Evolutionary conservation across 495 filamentous ascomycete genomes (phyloP), one percentile per base, ranked within the genome.

Genomic region (Patellaria atrata): DNA sequence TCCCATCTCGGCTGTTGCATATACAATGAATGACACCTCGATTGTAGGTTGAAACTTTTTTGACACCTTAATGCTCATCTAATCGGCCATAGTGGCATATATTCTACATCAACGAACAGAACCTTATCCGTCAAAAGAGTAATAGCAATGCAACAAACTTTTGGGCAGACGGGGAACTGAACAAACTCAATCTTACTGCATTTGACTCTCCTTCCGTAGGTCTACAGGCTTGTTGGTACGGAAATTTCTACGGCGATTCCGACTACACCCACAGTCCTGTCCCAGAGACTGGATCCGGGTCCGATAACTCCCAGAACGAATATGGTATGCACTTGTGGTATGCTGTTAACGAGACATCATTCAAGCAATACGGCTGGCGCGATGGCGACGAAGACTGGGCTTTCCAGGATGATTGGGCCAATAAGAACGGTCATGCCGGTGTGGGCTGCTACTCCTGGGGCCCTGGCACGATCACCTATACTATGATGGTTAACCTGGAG

Each of bases 161-260:
- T 25, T 56, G 53, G 50, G 17, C 24, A 4, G 33, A 40, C 0
- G 56, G 56, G 3, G 39, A 35, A 12, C 32, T 59, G 14, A 50
- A 41, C 41, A 31, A 38, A 0, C 42, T 51, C 19, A 45, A 56
- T 5, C 42, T 58, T 15, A 27, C 35, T 14, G 51, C 49, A 8
- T 50, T 47, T 31, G 37, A 51, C 18, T 41, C 40, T 22, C 45
- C 44, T 10, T 32, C 35, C 22, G 55, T 59, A 1, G 56, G 56
- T 26, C 42, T 59, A 18, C 45, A 57, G 41, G 55, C 53, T 8
- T 58, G 56, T 37, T 58, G 53, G 52, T 54, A 57, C 35, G 56
- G 52, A 13, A 48, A 45, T 37, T 55, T 48, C 38, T 57, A 59
- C 38, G 52, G 50, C 17, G 52, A 54, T 16, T 31, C 40, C 3